Evolutionary conservation across 768 basidiomycete species (phyloP).

Genomic region (Clitopilus passeckerianus): DNA sequence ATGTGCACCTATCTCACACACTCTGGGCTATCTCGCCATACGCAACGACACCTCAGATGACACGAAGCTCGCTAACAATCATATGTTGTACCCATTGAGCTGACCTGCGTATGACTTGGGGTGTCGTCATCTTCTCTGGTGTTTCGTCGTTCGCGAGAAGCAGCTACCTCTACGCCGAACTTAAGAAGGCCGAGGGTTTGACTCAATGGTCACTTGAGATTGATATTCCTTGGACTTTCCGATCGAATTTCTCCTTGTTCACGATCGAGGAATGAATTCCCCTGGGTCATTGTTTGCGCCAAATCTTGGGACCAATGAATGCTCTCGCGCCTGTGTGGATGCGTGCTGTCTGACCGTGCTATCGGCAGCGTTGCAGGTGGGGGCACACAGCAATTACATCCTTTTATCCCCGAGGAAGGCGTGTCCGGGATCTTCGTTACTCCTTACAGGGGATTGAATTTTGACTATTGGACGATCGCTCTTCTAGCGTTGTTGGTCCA

Average conservation of each 20-base stretch:
- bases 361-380: background rate
- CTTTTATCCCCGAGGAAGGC: background rate
- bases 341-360: background rate
- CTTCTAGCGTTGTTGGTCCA: background rate
- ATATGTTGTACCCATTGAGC: background rate
- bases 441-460: background rate
- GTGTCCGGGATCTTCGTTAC: background rate
- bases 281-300: too few relatives aligned
- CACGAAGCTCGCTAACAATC: background rate
- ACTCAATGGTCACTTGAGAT: background rate
- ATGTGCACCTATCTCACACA: background rate
- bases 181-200: background rate
- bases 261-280: too few relatives aligned
- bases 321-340: background rate
- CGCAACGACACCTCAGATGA: background rate
- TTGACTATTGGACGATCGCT: background rate
- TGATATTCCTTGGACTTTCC: background rate
- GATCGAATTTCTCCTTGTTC: background rate
- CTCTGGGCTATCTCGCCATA: background rate
- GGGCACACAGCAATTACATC: background rate
- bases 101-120: background rate
- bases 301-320: too few relatives aligned
- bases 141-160: background rate
- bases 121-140: background rate
- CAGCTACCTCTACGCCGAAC: background rate